Base-by-base conservation (phyloP, 257 asterid genomes). In the Knoxia roxburghii region DNA sequence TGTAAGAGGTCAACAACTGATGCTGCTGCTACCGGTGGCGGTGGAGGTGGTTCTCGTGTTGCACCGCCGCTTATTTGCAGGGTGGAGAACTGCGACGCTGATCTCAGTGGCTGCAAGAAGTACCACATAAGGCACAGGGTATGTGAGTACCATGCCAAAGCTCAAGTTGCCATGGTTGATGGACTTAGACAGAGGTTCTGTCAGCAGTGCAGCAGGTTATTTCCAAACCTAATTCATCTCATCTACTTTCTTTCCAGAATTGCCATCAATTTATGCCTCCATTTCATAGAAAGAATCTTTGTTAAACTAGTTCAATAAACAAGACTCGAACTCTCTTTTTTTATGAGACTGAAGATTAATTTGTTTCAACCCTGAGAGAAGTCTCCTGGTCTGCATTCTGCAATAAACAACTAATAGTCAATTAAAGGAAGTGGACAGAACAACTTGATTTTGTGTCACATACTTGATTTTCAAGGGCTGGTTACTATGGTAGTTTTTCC, bases 161-260 rank as follows among this genome's bases (percentile, higher is more conserved):
- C 85, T 29, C 73, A 82, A 10, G 80, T 72, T 21, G 90, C 74
- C 30, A n/a, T 79, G 6, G 67, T 82, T 61, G 83, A 71, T 11
- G 94, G 90, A 26, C 20, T 68, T 0, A 68, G 72, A 55, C 94
- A 84, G 55, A 73, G 94, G 72, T 86, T 86, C 75, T 86, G 93
- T 56, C 93, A 86, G 73, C 89, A 86, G 79, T 86, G 89, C 71
- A 86, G 93, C 86, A 86, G 89, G 88, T 84, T 60, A 60, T 61
- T 3, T 37, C 9, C 41, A 18, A 17, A 69, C 26, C 20, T 9
- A 26, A 0, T 13, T 6, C 24, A 23, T 35, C 39, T 41, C 33
- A 61, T 2, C 2, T 37, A 5, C 15, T 52, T 45, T 43, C 37
- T 20, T 56, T 9, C 20, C 3, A 21, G 5, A 24, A 27, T 61